Conservation (phyloP, 2,329 filamentous ascomycete species). For the Ceratocystis cubensis region DNA sequence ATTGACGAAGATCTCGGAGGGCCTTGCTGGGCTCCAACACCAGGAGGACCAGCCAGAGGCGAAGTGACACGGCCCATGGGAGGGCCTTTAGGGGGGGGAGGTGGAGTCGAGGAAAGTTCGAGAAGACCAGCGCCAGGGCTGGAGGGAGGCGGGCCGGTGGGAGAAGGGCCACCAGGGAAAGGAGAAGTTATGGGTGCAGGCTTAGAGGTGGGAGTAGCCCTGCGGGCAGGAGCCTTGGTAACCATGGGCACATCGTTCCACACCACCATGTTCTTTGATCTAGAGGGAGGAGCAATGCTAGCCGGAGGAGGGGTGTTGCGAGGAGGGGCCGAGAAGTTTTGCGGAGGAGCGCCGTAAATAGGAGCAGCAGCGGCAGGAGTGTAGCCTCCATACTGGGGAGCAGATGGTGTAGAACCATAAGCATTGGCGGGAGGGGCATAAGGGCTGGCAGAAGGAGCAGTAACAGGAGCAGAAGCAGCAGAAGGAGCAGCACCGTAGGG, state of each 20-base stretch:
- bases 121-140: constrained; percentile 48
- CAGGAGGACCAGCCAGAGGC: constrained; percentile 48
- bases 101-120: constrained; percentile 54
- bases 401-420: constrained; percentile 5
- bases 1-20: constrained; percentile 21
- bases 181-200: constrained; percentile 59
- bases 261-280: constrained; percentile 57
- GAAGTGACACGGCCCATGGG: constrained; percentile 56
- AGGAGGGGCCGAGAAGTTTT: constrained; percentile 30
- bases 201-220: constrained; percentile 51
- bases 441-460: constrained; percentile 21
- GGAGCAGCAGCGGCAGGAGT: constrained; percentile 25
- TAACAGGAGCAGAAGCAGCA: constrained; percentile 27
- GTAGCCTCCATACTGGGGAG: constrained; percentile 21
- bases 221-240: constrained; percentile 57
- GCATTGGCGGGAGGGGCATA: constrained; percentile 17
- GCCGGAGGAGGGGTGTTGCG: constrained; percentile 53
- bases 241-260: constrained; percentile 97
- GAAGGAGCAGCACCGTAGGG: constrained; percentile 39
- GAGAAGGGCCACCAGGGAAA: constrained; percentile 53
- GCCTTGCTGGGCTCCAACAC: constrained; percentile 33
- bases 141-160: constrained; percentile 44
- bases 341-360: constrained; percentile 27
- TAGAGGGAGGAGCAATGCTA: constrained; percentile 44
- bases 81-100: constrained; percentile 71